Percentiles rank a stretch among this genome's conserved stretches.
Evolutionary conservation across 1,284 basidiomycete species (phyloP).

Genomic region (Microbotryomycetes sp.): DNA sequence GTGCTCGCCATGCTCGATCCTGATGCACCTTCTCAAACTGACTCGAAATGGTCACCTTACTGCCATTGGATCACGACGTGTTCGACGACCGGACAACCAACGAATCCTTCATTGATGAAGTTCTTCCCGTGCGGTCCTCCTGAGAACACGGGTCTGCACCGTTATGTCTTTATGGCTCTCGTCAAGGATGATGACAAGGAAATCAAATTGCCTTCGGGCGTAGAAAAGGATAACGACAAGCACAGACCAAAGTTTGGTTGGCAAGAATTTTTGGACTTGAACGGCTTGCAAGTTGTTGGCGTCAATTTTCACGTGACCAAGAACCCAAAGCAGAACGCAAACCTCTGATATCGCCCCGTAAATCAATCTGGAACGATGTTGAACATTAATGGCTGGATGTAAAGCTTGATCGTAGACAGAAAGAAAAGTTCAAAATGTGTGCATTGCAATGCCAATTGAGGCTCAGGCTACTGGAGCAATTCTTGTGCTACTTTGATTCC

Average conservation of each 20-base stretch:
- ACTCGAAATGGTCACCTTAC: background rate
- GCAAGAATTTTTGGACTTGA: background rate
- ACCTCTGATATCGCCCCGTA: too few relatives aligned
- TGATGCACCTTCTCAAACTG: background rate
- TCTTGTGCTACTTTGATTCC: background rate
- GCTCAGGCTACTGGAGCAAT: background rate
- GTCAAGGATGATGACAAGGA: background rate
- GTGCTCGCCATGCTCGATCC: background rate
- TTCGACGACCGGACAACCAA: background rate
- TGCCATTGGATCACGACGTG: background rate
- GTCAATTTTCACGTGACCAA: background rate
- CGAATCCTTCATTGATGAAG: background rate
- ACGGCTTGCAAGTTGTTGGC: background rate
- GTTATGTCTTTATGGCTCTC: background rate
- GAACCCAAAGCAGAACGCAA: background rate
- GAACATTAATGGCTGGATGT: too few relatives aligned
- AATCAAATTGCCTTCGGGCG: background rate
- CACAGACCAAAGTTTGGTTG: background rate
- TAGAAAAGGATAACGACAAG: background rate
- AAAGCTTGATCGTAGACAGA: background rate
- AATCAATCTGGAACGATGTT: too few relatives aligned
- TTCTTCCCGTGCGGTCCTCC: background rate
- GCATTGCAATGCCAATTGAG: background rate
- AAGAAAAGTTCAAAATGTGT: background rate
- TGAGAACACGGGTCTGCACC: background rate